Percentiles rank a stretch among this genome's conserved stretches.
phyloP scores from a whole-genome alignment of 2,329 filamentous ascomycete species.

The Aurifilum marmelostoma region DNA sequence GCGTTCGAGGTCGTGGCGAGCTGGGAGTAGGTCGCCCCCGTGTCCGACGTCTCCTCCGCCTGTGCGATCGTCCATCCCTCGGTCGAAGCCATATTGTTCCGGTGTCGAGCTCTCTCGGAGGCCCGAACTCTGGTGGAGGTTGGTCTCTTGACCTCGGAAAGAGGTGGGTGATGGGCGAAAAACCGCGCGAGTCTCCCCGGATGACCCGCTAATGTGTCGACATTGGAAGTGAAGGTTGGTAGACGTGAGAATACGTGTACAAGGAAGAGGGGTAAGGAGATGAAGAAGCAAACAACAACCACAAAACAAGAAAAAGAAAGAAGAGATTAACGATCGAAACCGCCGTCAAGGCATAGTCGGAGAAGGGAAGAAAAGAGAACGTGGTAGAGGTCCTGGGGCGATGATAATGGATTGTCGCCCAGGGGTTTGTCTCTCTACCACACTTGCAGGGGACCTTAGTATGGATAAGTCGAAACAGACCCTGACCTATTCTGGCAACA shows the following conservation, averaged over 20 bases:
- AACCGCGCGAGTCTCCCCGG: slow-evolving; percentile 38
- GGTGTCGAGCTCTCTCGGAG: slow-evolving; percentile 17
- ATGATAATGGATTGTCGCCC: slow-evolving; percentile 25
- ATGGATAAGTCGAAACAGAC: slow-evolving; percentile 50
- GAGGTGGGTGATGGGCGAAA: slow-evolving; percentile 37
- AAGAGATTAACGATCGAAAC: slow-evolving; percentile 27
- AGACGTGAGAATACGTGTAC: slow-evolving; percentile 19
- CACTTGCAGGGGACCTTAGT: slow-evolving; percentile 39
- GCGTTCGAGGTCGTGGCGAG: slow-evolving; percentile 42
- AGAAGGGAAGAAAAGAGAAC: slow-evolving; percentile 35
- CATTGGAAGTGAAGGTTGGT: slow-evolving; percentile 23
- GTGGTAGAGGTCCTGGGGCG: slow-evolving; percentile 42
- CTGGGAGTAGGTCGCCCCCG: slow-evolving; percentile 29
- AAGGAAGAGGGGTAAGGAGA: neutral
- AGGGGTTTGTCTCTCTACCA: slow-evolving; percentile 31
- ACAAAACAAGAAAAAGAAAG: neutral
- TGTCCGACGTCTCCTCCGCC: slow-evolving; percentile 13
- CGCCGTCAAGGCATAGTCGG: slow-evolving; percentile 34
- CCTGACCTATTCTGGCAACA: slow-evolving; percentile 43
- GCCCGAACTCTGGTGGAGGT: slow-evolving; percentile 23
- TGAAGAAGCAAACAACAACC: neutral
- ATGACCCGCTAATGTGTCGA: slow-evolving; percentile 22
- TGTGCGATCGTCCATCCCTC: slow-evolving; percentile 15
- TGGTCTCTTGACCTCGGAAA: slow-evolving; percentile 28
- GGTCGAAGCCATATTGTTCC: slow-evolving; percentile 20